phyloP scores from a whole-genome alignment of 139 green algal species.

The Coelastrella sp. region DNA sequence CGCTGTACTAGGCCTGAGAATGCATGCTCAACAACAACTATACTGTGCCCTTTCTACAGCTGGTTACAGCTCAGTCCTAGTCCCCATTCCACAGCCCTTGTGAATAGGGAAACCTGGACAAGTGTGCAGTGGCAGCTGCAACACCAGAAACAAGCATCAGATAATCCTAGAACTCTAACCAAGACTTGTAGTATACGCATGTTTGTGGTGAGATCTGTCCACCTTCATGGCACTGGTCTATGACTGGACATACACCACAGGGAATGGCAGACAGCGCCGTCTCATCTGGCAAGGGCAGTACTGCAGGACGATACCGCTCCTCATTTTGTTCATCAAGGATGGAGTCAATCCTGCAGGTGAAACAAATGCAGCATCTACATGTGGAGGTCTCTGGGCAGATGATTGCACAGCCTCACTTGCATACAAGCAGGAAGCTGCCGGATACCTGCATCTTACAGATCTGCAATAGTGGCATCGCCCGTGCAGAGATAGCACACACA shows the following conservation, averaged over 20 bases:
- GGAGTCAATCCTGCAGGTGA: constrained; percentile 38
- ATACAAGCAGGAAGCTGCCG: neutral
- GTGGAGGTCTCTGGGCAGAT: neutral
- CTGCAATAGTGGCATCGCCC: too few relatives aligned
- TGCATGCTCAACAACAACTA: too few relatives aligned
- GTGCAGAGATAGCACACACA: too few relatives aligned
- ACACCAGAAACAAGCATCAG: neutral
- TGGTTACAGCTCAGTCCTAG: too few relatives aligned
- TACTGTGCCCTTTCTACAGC: too few relatives aligned
- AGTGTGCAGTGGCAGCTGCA: neutral
- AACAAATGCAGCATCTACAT: neutral
- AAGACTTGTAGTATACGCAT: constrained; percentile 86
- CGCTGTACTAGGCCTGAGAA: too few relatives aligned
- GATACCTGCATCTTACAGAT: too few relatives aligned
- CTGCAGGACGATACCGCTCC: constrained; percentile 43
- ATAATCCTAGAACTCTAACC: constrained; percentile 72
- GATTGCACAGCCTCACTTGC: neutral
- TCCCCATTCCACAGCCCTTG: neutral
- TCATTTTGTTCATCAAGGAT: constrained; percentile 48
- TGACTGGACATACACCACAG: constrained; percentile 92
- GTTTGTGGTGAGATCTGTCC: constrained; percentile 85
- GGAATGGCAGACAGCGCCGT: constrained; percentile 80
- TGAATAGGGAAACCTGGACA: neutral
- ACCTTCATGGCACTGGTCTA: constrained; percentile 80
- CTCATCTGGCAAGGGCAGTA: constrained; percentile 61